Base-by-base conservation (phyloP, 108 stramenopile genomes). In the Discostella pseudostelligera region DNA sequence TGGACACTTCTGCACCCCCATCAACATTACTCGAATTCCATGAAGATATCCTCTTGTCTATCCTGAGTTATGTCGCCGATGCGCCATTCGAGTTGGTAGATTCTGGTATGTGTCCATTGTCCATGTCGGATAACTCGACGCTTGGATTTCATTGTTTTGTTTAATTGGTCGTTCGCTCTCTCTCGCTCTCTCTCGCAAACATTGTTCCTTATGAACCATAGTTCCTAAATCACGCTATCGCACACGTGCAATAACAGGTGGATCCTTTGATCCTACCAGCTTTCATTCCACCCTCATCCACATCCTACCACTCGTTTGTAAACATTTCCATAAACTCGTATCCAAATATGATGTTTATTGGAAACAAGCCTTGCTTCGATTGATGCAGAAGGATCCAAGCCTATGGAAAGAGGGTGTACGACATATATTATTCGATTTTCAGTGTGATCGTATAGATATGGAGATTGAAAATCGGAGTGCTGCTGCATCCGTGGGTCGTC, bases 31-130 rank as follows among this genome's bases (percentile, higher is more conserved):
- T 63, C 35, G 35, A 65, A 12, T 59, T 76, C n/a, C 54, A 74
- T 48, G 84, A 86, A 22, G 87, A 88, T 64, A 71, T 88, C 43
- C 40, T 74, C 4, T 50, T 72, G 16, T 48, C 53, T 10, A 78
- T 85, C 42, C 42, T 88, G 22, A 69, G 81, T 13, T 88, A 83
- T 62, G 71, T 88, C 7, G 84, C 84, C 22, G 83, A 85, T 42
- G 83, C 61, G 36, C 87, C 87, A 4, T 74, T 74, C 12, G 84
- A 88, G 59, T 16, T 40, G 29, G 46, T 24, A 13, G 51, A 48
- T 28, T 39, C 16, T 17, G 50, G 66, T 56, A n/a, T n/a, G n/a
- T n/a, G n/a, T n/a, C n/a, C n/a, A n/a, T n/a, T n/a, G n/a, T n/a
- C n/a, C n/a, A n/a, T n/a, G n/a, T n/a, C n/a, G n/a, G n/a, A n/a